Evolutionary conservation across 2,329 filamentous ascomycete species (phyloP).

Genomic region (Penicillium nordicum): DNA sequence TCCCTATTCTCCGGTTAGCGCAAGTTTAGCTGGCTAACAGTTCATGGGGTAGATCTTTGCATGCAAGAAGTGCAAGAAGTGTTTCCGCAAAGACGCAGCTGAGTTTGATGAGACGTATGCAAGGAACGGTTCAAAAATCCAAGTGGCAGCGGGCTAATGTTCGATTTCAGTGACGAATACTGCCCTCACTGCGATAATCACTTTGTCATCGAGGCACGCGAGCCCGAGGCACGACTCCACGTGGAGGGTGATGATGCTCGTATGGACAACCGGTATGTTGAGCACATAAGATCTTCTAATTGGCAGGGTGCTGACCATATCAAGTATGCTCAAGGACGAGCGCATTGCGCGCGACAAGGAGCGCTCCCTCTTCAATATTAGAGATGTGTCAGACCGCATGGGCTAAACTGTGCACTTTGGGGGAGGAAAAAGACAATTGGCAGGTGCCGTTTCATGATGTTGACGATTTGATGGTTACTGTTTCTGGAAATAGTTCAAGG

Average conservation of each 20-base stretch:
- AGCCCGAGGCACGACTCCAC: conserved; percentile 75
- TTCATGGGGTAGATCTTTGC: conserved; percentile 60
- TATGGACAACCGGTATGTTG: conserved; percentile 64
- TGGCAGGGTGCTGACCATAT: conserved; percentile 11
- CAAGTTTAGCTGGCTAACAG: conserved; percentile 2
- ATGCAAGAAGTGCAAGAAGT: conserved; percentile 99
- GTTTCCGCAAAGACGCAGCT: conserved; percentile 87
- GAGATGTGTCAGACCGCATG: conserved; percentile 69
- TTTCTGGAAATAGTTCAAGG: conserved; percentile 7
- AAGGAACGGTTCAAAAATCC: neutral
- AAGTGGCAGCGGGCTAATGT: conserved; percentile 1
- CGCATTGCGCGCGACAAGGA: conserved; percentile 60
- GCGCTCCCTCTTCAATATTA: conserved; percentile 71
- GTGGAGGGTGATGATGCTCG: conserved; percentile 89
- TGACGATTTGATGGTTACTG: conserved; percentile 28
- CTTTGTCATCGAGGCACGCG: conserved; percentile 85
- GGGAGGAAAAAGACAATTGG: neutral
- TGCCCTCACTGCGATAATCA: conserved; percentile 99
- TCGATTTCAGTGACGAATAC: conserved; percentile 73
- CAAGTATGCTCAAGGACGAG: conserved; percentile 86
- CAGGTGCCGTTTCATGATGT: conserved; percentile 25
- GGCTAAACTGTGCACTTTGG: conserved; percentile 51
- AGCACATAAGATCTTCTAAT: neutral
- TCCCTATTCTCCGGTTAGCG: neutral
- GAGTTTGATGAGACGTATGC: conserved; percentile 79